Percentiles rank a stretch among this genome's conserved stretches.
These are phyloP conservation scores for Fennellomyces sp. DNA, from an alignment of 371 early-diverging fungal genomes.

Conservation along the genomic window DNA sequence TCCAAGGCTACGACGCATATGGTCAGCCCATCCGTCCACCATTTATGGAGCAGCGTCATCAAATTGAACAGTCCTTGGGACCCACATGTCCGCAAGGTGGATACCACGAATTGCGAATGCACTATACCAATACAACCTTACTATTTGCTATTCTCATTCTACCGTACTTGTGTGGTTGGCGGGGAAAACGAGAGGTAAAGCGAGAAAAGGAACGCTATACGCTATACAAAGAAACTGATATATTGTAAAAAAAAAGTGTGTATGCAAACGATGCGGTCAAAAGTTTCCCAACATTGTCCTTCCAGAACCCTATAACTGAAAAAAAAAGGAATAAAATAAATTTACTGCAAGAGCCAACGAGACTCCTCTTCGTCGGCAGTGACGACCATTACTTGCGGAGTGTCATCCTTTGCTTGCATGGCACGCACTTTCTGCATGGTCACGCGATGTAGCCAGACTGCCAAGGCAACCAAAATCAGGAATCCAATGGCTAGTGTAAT, in stretches of 20 bases:
- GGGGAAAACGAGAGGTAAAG: slow-evolving; percentile 40
- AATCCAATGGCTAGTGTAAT: slow-evolving; percentile 33
- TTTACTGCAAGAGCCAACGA: background rate
- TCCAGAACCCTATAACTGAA: slow-evolving; percentile 25
- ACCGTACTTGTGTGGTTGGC: slow-evolving; percentile 48
- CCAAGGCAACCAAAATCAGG: slow-evolving; percentile 20
- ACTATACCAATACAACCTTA: slow-evolving; percentile 33
- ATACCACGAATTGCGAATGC: slow-evolving; percentile 50
- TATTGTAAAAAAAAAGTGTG: slow-evolving; percentile 26
- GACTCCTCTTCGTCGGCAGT: slow-evolving; percentile 1
- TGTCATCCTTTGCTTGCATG: slow-evolving; percentile 4
- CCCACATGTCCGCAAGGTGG: slow-evolving; percentile 33
- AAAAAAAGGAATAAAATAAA: background rate
- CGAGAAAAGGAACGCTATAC: no score
- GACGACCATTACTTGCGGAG: background rate
- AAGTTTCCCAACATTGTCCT: slow-evolving; percentile 42
- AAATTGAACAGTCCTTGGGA: slow-evolving; percentile 39
- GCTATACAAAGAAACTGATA: no score
- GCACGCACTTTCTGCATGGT: slow-evolving; percentile 18
- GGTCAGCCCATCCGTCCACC: slow-evolving; percentile 39
- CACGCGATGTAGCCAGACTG: slow-evolving; percentile 28
- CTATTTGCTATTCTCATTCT: slow-evolving; percentile 37
- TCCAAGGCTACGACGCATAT: slow-evolving; percentile 40
- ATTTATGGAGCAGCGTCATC: slow-evolving; percentile 39
- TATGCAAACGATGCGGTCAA: slow-evolving; percentile 43